Evolutionary conservation across 1,284 basidiomycete genomes (phyloP), one percentile per base, ranked within the genome.

Genomic region (Schizopora paradoxa): DNA sequence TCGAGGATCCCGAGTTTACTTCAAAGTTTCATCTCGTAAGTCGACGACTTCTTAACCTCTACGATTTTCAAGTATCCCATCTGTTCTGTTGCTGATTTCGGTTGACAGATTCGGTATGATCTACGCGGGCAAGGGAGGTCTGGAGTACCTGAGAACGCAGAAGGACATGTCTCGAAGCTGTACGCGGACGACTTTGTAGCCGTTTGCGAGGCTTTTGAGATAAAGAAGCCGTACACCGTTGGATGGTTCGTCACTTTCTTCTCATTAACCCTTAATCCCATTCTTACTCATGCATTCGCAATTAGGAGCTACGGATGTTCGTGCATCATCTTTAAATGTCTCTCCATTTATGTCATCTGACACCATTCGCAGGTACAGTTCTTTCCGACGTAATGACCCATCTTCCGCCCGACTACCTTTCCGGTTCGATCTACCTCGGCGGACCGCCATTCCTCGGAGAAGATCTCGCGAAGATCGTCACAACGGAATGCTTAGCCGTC

Each of bases 131-230:
- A 51, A 27, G 49, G 45, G 13, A 22, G 49, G 2, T 28, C 32
- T 8, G 45, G 36, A 2, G 42, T 39, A 22, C 49, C 45, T 11
- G 13, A 27, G 16, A 27, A 25, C 2, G 11, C 11, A 16, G 41
- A 36, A 28, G 49, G 44, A 18, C 48, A 34, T 19, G 22, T 13
- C 5, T 33, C 32, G 13, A 8, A 43, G 10, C 32, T 39, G 3
- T 43, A 37, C 23, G 49, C 49, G 21, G 41, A 43, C n/a, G 46
- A 51, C 40, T 51, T 47, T 36, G 11, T 19, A 13, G 45, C 41
- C 18, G 33, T 51, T 18, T 19, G 19, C 11, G 18, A 25, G 5
- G 41, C 13, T 11, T 51, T 51, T 19, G 38, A 43, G 7, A 26
- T 51, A n/a, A 25, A 22, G 21, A 47, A 34, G 25, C 49, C 49